Base-by-base conservation (phyloP, 2,329 filamentous ascomycete genomes). In the Monilinia laxa region DNA sequence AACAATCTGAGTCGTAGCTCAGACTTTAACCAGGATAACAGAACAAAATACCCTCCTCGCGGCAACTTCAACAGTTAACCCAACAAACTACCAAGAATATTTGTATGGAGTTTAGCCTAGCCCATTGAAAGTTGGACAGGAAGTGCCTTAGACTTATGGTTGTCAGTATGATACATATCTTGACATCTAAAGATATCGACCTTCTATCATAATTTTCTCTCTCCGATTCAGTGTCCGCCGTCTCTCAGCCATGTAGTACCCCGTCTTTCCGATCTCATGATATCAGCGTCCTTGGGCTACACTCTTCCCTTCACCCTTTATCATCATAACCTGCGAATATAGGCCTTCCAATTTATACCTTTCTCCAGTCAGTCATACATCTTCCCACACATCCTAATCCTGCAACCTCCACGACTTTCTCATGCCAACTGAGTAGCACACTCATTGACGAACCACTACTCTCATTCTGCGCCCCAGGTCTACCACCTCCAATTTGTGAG, bases 371-470 rank as follows among this genome's bases (percentile, higher is more conserved):
- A 53, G 92, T 95, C 93, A 99, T 97, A 72, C 92, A 92, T 74
- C 95, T 87, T 70, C 93, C 91, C 79, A 99, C 95, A 78, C 91
- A 92, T 55, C 95, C 95, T 72, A 93, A 83, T 31, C 95, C 95
- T 49, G 93, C 92, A 75, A 97, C 88, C 75, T 99, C 95, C 5
- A 98, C 92, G 70, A 97, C 86, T 85, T 97, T 99, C 83, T 99
- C 95, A 77, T 99, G 95, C 95, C 95, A 99, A 80, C 93, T 97
- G 72, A 99, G 82, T 77, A 99, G 79, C 62, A 99, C 95, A 77
- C 95, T 98, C 95, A 98, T 98, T 64, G 90, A 90, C 67, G 93
- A 89, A 47, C 92, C 91, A 69, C 92, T 89, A 57, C 91, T 90
- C 76, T 89, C 87, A 76, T 82, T 85, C 49, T 81, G 76, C 11